Base-by-base conservation (phyloP, 2,329 filamentous ascomycete genomes). In the Cyclaneusma minus region DNA sequence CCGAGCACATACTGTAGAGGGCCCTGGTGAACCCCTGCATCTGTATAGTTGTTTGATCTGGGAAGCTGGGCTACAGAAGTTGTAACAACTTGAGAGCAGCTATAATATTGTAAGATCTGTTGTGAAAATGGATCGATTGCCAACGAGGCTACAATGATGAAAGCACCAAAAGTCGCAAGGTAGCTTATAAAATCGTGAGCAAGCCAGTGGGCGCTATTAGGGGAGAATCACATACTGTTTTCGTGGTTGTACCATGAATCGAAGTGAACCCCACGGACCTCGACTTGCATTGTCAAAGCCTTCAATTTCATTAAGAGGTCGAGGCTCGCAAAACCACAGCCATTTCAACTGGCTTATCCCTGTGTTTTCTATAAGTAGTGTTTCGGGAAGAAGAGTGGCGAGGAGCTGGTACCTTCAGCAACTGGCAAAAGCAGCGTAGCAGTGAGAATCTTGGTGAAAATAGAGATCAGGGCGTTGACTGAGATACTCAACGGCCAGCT, bases 281-380 rank as follows among this genome's bases (percentile, higher is more conserved):
- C 47, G 39, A 33, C 43, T 48, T 7, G 49, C 50, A 7, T 44
- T 33, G 34, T 53, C 49, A 13, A 49, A 40, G 4, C 37, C 25
- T 5, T 42, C 35, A 21, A 52, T 36, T 30, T 53, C 47, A 20
- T 39, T 40, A 16, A 51, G 20, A 20, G 40, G 38, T 19, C 41
- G 37, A n/a, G 31, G 34, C 26, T 25, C 37, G 12, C 8, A 16
- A 24, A 50, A 51, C 46, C 48, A 51, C 2, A 43, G 37, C 47
- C 47, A 51, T 31, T 52, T 51, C 7, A 50, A 30, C 27, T 50
- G 49, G 8, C n/a, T n/a, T n/a, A n/a, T n/a, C n/a, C n/a, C n/a
- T n/a, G n/a, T n/a, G n/a, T n/a, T n/a, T n/a, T n/a, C n/a, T n/a
- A n/a, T n/a, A n/a, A n/a, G n/a, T n/a, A n/a, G n/a, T n/a, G n/a